These are phyloP conservation scores for Mycena floridula DNA, from an alignment of 768 basidiomycete species.

Conservation along the genomic window DNA sequence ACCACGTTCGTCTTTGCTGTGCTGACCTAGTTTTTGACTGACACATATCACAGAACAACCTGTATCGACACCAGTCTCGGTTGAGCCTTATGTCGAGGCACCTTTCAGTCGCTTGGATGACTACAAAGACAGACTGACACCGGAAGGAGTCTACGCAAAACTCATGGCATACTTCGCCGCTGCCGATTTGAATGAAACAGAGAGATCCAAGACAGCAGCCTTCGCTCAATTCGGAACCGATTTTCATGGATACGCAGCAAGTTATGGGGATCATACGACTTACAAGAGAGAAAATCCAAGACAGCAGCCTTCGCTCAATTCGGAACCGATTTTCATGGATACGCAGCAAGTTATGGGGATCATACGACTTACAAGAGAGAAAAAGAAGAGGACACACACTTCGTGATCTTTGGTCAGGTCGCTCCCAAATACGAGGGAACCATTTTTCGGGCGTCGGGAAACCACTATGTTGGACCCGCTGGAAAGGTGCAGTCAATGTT, in stretches of 20 bases:
- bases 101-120: too few species aligned
- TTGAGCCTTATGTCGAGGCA: too few species aligned
- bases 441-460: not conserved
- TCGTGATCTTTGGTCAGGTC: not conserved
- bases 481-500: not conserved
- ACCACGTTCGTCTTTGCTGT: too few species aligned
- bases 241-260: not conserved
- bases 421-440: not conserved
- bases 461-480: not conserved
- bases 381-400: not conserved
- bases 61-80: too few species aligned
- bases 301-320: not conserved
- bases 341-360: not conserved
- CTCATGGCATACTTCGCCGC: not conserved
- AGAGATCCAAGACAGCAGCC: not conserved
- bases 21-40: too few species aligned
- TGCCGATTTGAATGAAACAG: not conserved
- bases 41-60: too few species aligned
- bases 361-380: not conserved
- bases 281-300: not conserved
- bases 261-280: not conserved
- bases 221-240: not conserved
- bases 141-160: not conserved
- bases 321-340: not conserved
- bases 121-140: too few species aligned